Base-by-base conservation (phyloP, 305 asterid genomes). In the Coffea humblotiana region DNA sequence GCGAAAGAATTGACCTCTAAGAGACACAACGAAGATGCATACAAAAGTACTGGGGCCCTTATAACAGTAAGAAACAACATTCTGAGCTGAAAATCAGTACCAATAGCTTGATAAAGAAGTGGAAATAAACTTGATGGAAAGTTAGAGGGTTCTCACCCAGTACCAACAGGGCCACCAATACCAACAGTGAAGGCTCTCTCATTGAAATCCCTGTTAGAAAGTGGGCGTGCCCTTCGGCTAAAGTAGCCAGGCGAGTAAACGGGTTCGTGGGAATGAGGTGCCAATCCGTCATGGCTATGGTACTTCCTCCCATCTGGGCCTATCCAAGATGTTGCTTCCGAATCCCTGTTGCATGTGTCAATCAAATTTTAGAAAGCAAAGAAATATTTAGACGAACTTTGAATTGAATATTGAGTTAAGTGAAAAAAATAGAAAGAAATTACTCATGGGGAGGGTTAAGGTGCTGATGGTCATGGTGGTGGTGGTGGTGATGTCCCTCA, bases 121-220 rank as follows among this genome's bases (percentile, higher is more conserved):
- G 3, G 52, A 56, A 79, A 68, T 40, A 12, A 51, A 51, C 14
- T 13, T 27, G n/a, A 52, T 71, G 64, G 69, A 68, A 63, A 51
- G 54, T 3, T 14, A 56, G 49, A 78, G 82, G 72, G 77, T 51
- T 54, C 2, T 14, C 86, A 95, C 98, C 98, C 99, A 80, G 98
- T 95, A 47, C 98, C 99, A 75, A 95, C 98, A 60, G 99, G 99
- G 67, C 98, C 99, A 40, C 98, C 99, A 84, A 95, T 95, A 11
- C 99, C 99, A 80, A 95, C 72, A 29, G 98, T 95, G 74, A 95
- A 95, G 6, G 99, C 98, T 83, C 98, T 88, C 78, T 92, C 99
- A 40, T 70, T 86, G 87, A 92, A 95, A 83, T 91, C 91, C 54
- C 98, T 85, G 79, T 87, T 87, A 21, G 29, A 76, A 72, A 95